Base-by-base conservation (phyloP, 805 yeast genomes). In the Kazachstania taianensis region DNA sequence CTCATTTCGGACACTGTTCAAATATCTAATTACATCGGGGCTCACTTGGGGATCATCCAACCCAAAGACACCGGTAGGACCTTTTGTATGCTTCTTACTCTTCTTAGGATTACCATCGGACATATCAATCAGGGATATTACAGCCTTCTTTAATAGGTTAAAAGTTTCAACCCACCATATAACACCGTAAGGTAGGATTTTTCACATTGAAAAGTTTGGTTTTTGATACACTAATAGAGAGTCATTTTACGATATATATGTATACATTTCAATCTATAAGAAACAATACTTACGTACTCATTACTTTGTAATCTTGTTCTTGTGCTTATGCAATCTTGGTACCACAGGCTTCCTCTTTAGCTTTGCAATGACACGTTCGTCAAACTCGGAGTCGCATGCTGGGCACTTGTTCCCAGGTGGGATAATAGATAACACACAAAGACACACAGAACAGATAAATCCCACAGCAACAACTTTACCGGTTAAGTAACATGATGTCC, bases 381-480 rank as follows among this genome's bases (percentile, higher is more conserved):
- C 94, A 55, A 83, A 89, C 34, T 65, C 65, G 4, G 94, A 78
- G 40, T 72, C 81, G 57, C 98, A 89, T 6, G 92, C 83, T 0
- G 96, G 95, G 54, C 98, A 92, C 40, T 58, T 65, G 31, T 72
- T 72, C 29, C 66, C 66, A 0, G 66, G 69, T 1, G 96, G 96
- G 2, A 81, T 69, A 24, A 70, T 48, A 45, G 89, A 80, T 58
- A 80, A 62, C 13, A 72, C 63, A 52, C 96, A 87, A 14, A 89
- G 62, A 55, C 99, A 92, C 18, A 92, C 96, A 16, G 94, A 79
- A 58, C 99, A 92, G 5, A 92, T 96, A 49, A 73, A 87, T 0
- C 97, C 99, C 28, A 89, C 71, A 46, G 92, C 96, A 8, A 92
- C 89, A 4, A 87, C 79, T 48, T 77, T 73, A n/a, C 89, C 87